phyloP scores from a whole-genome alignment of 129 eudicot genomes.

The Arctium minus region DNA sequence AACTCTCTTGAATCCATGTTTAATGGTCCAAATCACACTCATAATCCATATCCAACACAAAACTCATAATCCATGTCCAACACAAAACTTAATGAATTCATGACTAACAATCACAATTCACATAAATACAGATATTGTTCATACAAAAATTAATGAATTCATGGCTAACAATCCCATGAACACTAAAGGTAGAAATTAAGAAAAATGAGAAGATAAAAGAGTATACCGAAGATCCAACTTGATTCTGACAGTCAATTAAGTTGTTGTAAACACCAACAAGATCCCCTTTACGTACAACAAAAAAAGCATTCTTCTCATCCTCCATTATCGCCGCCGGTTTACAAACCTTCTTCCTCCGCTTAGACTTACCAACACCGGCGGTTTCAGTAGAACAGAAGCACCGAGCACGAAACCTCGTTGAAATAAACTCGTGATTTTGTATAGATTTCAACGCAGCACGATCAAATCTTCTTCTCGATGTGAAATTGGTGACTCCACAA shows the following conservation, averaged over 20 bases:
- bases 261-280: constrained; percentile 81
- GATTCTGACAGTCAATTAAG: constrained; percentile 83
- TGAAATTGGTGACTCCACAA: constrained; percentile 3
- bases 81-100: no score
- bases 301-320: constrained; percentile 73
- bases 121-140: no score
- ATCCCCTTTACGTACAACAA: constrained; percentile 91
- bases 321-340: constrained; percentile 31
- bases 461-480: constrained; percentile 24
- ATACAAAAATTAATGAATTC: no score
- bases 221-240: constrained; percentile 86
- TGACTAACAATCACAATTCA: no score
- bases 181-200: not conserved
- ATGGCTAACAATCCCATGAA: no score
- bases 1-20: no score
- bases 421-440: constrained; percentile 16
- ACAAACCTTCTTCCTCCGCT: constrained; percentile 18
- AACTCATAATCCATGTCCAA: no score
- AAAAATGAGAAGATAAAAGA: not conserved
- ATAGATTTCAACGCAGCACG: constrained; percentile 20
- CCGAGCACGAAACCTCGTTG: constrained; percentile 27
- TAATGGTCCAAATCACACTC: no score
- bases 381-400: constrained; percentile 38
- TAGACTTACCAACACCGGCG: constrained; percentile 25
- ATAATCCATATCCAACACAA: no score